Evolutionary conservation across 2,329 filamentous ascomycete genomes (phyloP).

Genomic region (Fusarium napiforme): DNA sequence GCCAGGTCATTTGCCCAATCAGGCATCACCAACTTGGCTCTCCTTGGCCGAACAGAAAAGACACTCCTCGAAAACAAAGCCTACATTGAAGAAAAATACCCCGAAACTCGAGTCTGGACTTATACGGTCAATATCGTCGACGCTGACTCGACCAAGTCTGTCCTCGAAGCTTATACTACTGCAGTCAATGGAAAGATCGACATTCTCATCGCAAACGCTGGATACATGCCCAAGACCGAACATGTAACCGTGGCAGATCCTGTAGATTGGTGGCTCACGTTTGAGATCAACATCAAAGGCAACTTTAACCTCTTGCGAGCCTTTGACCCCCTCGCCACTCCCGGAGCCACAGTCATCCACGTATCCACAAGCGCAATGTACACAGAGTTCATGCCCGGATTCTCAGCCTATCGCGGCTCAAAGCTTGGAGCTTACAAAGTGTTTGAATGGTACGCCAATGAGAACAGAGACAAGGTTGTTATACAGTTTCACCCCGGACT

Average conservation of each 20-base stretch:
- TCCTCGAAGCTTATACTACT: conserved; percentile 28
- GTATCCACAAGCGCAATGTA: conserved; percentile 37
- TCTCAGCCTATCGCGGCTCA: conserved; percentile 53
- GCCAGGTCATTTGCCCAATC: conserved; percentile 65
- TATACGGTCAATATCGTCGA: conserved; percentile 49
- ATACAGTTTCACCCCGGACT: conserved; percentile 57
- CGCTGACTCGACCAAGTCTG: conserved; percentile 22
- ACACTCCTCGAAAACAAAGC: conserved; percentile 46
- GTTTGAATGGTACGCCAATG: conserved; percentile 54
- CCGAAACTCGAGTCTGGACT: conserved; percentile 59
- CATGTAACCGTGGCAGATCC: conserved; percentile 31
- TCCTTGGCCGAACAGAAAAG: conserved; percentile 53
- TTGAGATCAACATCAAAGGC: conserved; percentile 46
- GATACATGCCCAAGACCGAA: conserved; percentile 31
- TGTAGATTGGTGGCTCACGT: conserved; percentile 42
- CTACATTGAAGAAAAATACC: conserved; percentile 59
- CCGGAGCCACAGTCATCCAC: conserved; percentile 43
- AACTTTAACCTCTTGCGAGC: conserved; percentile 47
- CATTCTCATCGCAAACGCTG: conserved; percentile 52
- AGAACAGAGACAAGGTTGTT: conserved; percentile 53
- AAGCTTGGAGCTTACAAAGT: conserved; percentile 56
- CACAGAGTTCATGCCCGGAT: conserved; percentile 43
- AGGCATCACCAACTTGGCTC: conserved; percentile 51
- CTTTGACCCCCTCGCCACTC: conserved; percentile 41
- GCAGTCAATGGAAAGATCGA: conserved; percentile 48